A percentile compares a stretch with the other conserved stretches of the same genome.
phyloP scores from a whole-genome alignment of 2,329 filamentous ascomycete genomes.

The Gyromitra esculenta region DNA sequence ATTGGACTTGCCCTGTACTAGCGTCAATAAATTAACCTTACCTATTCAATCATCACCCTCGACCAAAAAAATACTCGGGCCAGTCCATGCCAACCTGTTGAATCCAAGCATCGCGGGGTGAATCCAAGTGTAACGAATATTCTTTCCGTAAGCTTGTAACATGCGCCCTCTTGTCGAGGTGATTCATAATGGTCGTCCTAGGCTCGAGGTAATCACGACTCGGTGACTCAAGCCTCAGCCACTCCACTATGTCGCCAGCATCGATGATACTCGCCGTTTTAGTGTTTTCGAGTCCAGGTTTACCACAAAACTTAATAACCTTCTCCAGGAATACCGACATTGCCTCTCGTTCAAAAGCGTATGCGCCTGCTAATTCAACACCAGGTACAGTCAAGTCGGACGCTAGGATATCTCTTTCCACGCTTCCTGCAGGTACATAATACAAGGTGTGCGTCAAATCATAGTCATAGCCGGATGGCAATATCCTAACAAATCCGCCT shows the following conservation, averaged over 20 bases:
- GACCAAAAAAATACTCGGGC: slow-evolving; percentile 15
- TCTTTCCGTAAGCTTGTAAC: background rate
- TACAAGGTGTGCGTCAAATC: background rate
- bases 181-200: background rate
- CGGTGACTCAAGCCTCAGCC: background rate
- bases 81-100: slow-evolving; percentile 8
- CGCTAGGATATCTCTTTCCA: background rate
- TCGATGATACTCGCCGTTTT: background rate
- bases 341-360: background rate
- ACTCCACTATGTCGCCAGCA: background rate
- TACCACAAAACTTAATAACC: background rate
- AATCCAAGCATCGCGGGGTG: slow-evolving; percentile 5
- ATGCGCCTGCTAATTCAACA: background rate
- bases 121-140: slow-evolving; percentile 12
- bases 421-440: background rate
- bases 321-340: slow-evolving; percentile 5
- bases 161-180: background rate
- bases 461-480: background rate
- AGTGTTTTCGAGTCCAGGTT: background rate
- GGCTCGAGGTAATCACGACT: slow-evolving; percentile 1
- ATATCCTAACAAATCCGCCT: background rate
- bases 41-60: background rate
- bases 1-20: background rate
- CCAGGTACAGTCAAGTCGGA: background rate
- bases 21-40: background rate